Evolutionary conservation across 2,329 filamentous ascomycete genomes (phyloP).

Genomic region (Ilyonectria sp.): DNA sequence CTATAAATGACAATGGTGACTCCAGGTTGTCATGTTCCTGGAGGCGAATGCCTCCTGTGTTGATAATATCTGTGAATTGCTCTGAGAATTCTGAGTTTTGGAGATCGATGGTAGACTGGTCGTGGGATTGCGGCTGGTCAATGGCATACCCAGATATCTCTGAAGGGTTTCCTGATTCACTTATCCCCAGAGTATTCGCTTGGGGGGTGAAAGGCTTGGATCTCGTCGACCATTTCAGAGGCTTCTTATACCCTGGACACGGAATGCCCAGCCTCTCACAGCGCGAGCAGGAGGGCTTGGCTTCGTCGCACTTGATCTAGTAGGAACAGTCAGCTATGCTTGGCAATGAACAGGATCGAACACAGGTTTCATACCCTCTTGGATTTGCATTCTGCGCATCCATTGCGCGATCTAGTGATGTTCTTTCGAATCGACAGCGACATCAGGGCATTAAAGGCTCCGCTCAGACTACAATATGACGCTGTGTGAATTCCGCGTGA

Average conservation of each 20-base stretch:
- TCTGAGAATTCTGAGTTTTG: constrained; percentile 34
- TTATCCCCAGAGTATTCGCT: constrained; percentile 15
- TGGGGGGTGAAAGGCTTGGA: constrained; percentile 27
- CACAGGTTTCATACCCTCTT: constrained; percentile 35
- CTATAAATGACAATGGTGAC: constrained; percentile 33
- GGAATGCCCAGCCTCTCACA: constrained; percentile 43
- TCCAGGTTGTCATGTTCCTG: constrained; percentile 21
- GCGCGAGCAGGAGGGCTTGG: constrained; percentile 39
- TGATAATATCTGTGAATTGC: constrained; percentile 28
- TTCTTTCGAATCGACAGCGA: constrained; percentile 37
- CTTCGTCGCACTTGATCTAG: constrained; percentile 43
- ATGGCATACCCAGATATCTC: constrained; percentile 22
- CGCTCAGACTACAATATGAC: neutral
- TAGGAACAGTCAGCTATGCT: constrained; percentile 6
- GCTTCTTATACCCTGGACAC: constrained; percentile 42
- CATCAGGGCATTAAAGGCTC: constrained; percentile 11
- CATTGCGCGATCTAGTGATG: constrained; percentile 42
- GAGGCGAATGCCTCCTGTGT: constrained; percentile 21
- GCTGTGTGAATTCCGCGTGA: neutral
- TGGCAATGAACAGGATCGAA: neutral
- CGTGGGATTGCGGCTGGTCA: constrained; percentile 24
- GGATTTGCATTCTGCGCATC: constrained; percentile 43
- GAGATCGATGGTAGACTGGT: constrained; percentile 26
- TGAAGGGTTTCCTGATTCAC: constrained; percentile 21
- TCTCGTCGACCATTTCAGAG: constrained; percentile 36